These are phyloP conservation scores for Lepraria neglecta DNA, from an alignment of 495 filamentous ascomycete genomes.

Conservation along the genomic window DNA sequence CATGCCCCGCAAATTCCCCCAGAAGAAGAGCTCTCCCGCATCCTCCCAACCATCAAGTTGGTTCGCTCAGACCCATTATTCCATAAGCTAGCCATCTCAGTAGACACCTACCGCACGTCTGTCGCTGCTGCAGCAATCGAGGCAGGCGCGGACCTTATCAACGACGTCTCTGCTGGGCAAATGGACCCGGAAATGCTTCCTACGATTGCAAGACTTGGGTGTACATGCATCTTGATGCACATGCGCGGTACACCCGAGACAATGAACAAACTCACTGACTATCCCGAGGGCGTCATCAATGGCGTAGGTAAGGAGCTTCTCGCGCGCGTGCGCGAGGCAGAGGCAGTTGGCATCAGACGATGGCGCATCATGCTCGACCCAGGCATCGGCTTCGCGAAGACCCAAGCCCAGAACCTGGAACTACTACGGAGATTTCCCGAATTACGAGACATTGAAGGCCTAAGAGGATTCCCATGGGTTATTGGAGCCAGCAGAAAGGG, in stretches of 20 bases:
- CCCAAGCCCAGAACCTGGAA: conserved; percentile 69
- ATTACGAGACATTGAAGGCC: conserved; percentile 54
- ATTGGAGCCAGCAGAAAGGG: conserved; percentile 84
- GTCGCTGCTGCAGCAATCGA: conserved; percentile 76
- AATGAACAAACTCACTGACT: conserved; percentile 65
- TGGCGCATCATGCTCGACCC: conserved; percentile 97
- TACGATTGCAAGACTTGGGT: conserved; percentile 71
- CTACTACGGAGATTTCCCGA: conserved; percentile 61
- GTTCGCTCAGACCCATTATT: conserved; percentile 60
- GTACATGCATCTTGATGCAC: conserved; percentile 85
- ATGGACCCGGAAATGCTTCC: conserved; percentile 78
- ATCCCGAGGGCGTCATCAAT: conserved; percentile 67
- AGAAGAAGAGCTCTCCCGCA: conserved; percentile 68
- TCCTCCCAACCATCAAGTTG: conserved; percentile 68
- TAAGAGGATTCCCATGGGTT: conserved; percentile 78
- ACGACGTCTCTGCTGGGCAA: conserved; percentile 81
- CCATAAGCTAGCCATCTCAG: conserved; percentile 60
- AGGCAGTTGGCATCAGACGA: conserved; percentile 73
- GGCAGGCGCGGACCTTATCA: conserved; percentile 88
- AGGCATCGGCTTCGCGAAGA: conserved; percentile 90
- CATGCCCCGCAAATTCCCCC: conserved; percentile 56
- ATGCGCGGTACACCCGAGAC: conserved; percentile 85
- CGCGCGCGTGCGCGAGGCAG: conserved; percentile 64
- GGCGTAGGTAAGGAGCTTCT: conserved; percentile 65
- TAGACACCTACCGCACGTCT: conserved; percentile 85